Evolutionary conservation across 192 early-diverging fungal species (phyloP).

Genomic region (Rhizophagus clarus): DNA sequence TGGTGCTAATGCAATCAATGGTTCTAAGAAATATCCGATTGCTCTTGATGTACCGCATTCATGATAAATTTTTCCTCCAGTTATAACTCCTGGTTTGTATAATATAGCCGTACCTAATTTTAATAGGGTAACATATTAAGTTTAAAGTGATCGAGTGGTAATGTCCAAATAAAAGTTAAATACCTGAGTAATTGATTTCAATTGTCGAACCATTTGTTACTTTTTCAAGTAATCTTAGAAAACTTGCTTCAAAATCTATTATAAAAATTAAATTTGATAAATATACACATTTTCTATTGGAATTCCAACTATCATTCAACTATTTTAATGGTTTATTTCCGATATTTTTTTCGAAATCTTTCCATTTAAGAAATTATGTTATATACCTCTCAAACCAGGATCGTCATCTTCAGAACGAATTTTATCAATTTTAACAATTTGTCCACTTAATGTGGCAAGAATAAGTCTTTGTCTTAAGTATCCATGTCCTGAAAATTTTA

Average conservation of each 20-base stretch:
- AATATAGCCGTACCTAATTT: slow-evolving; percentile 73
- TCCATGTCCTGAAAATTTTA: slow-evolving; percentile 80
- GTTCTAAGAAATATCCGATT: slow-evolving; percentile 95
- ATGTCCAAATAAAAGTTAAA: background rate
- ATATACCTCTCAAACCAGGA: slow-evolving; percentile 80
- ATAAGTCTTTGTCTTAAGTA: slow-evolving; percentile 90
- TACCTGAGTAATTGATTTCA: slow-evolving; percentile 93
- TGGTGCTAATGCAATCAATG: slow-evolving; percentile 87
- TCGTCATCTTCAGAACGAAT: slow-evolving; percentile 86
- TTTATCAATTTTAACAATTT: slow-evolving; percentile 82
- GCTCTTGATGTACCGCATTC: slow-evolving; percentile 84
- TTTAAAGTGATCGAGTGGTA: background rate
- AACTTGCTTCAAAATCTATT: slow-evolving; percentile 87
- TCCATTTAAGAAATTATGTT: no score
- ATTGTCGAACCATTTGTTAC: slow-evolving; percentile 90
- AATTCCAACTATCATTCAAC: background rate
- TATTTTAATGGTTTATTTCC: background rate
- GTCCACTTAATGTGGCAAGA: slow-evolving; percentile 81
- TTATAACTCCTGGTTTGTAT: slow-evolving; percentile 88
- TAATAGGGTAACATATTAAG: background rate
- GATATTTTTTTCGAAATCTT: no score
- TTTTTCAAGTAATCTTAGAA: slow-evolving; percentile 90
- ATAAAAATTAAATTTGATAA: background rate
- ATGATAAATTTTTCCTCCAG: slow-evolving; percentile 82
- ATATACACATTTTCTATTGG: background rate